Evolutionary conservation across 805 yeast species (phyloP).

Genomic region (Candida nemodendra): DNA sequence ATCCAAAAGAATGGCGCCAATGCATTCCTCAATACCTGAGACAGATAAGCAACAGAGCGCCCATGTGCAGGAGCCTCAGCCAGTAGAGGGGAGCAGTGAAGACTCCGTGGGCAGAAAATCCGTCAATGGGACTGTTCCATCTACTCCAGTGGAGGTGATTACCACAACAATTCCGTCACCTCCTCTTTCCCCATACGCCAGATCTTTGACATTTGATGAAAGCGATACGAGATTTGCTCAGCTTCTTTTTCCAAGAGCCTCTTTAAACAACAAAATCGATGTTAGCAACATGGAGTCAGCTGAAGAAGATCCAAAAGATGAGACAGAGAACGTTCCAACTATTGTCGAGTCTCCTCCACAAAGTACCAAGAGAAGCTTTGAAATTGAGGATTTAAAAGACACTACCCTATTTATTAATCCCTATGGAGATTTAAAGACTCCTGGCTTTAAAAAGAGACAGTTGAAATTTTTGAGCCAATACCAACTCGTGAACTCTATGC

Average conservation of each 20-base stretch:
- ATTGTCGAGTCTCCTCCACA: slow-evolving; percentile 2
- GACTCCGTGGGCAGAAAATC: slow-evolving; percentile 5
- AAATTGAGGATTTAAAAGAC: slow-evolving; percentile 43
- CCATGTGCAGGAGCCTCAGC: slow-evolving; percentile 1
- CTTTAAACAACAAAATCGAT: slow-evolving; percentile 11
- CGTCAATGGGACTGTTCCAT: slow-evolving; percentile 5
- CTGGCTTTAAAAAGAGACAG: slow-evolving; percentile 48
- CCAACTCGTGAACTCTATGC: slow-evolving; percentile 30
- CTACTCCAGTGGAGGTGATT: slow-evolving; percentile 10
- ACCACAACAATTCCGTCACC: slow-evolving; percentile 37
- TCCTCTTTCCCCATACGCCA: slow-evolving; percentile 37
- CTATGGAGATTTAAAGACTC: slow-evolving; percentile 42
- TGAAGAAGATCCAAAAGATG: slow-evolving; percentile 9
- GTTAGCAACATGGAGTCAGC: slow-evolving; percentile 11
- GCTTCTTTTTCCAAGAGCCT: slow-evolving; percentile 26
- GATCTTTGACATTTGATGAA: slow-evolving; percentile 25
- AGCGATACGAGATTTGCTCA: slow-evolving; percentile 29
- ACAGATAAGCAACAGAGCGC: slow-evolving; percentile 7
- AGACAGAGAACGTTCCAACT: neutral
- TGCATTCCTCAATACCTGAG: slow-evolving; percentile 1
- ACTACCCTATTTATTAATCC: slow-evolving; percentile 52
- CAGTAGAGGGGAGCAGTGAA: neutral
- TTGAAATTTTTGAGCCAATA: slow-evolving; percentile 54
- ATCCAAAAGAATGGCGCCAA: slow-evolving; percentile 6
- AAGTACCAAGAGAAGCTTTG: slow-evolving; percentile 35